Percentiles rank a stretch among this genome's conserved stretches.
Evolutionary conservation across 2,329 filamentous ascomycete genomes (phyloP).

Genomic region (Conoideocrella luteorostrata): DNA sequence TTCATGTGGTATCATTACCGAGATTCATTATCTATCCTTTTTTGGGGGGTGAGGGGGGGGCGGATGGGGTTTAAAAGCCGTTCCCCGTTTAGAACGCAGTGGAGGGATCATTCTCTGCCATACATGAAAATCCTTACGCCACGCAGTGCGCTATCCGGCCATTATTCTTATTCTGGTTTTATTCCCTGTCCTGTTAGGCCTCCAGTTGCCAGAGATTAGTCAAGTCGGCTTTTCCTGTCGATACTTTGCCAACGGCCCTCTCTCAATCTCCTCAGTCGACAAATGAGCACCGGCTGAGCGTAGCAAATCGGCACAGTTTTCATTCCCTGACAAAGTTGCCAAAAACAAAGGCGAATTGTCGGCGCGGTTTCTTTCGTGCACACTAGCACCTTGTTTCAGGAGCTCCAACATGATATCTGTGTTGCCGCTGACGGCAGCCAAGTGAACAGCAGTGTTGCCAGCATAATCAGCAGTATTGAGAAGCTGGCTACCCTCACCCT

Average conservation of each 20-base stretch:
- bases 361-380: conserved; percentile 58
- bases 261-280: conserved; percentile 34
- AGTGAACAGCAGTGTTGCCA: conserved; percentile 64
- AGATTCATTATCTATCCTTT: too few species aligned
- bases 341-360: conserved; percentile 62
- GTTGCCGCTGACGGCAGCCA: conserved; percentile 49
- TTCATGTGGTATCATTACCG: too few species aligned
- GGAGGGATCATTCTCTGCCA: too few species aligned
- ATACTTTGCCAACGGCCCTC: conserved; percentile 17
- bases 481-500: conserved; percentile 57
- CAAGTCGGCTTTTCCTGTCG: conserved; percentile 1
- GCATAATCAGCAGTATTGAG: conserved; percentile 74
- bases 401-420: conserved; percentile 52
- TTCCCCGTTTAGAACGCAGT: too few species aligned
- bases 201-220: too few species aligned
- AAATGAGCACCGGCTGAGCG: conserved; percentile 54
- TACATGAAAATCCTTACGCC: too few species aligned
- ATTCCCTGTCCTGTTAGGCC: too few species aligned
- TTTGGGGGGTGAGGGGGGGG: too few species aligned
- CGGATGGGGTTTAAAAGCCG: too few species aligned
- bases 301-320: conserved; percentile 47
- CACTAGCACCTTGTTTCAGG: conserved; percentile 56
- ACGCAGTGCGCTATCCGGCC: too few species aligned
- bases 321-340: conserved; percentile 51
- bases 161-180: neutral